Evolutionary conservation across 75 land plant genomes (phyloP).

Genomic region (Azolla pinnata): DNA sequence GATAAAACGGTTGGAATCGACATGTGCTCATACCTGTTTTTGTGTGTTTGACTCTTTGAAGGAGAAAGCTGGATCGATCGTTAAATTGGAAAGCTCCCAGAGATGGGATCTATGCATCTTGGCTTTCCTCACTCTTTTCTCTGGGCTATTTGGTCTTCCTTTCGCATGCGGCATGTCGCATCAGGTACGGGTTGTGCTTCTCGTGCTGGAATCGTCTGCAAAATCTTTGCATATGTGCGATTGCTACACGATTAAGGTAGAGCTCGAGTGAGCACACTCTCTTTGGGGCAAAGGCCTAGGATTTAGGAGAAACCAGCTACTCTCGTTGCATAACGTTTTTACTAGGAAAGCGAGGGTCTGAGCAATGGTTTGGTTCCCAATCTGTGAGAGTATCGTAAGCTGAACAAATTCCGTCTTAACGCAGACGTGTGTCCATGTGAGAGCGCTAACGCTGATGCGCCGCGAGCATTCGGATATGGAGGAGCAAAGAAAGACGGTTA

Average conservation of each 20-base stretch:
- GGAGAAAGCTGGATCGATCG: background rate
- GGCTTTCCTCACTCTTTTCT: constrained; percentile 11
- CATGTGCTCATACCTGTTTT: background rate
- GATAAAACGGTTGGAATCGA: background rate
- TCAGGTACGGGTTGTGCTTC: constrained; percentile 11
- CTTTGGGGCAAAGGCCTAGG: background rate
- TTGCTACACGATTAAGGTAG: background rate
- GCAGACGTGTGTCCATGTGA: constrained; percentile 8
- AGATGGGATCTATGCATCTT: constrained; percentile 21
- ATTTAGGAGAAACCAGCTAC: no score
- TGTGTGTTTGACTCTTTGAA: no score
- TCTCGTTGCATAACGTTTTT: no score
- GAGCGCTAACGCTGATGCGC: constrained; percentile 3
- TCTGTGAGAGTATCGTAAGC: no score
- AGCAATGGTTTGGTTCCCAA: no score
- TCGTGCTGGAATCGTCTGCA: background rate
- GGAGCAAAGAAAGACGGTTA: constrained; percentile 4
- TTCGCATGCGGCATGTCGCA: constrained; percentile 14
- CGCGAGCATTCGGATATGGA: constrained; percentile 7
- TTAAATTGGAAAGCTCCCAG: constrained; percentile 1
- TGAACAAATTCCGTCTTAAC: no score
- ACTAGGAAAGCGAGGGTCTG: no score
- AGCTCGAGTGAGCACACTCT: background rate
- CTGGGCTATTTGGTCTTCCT: constrained; percentile 20
- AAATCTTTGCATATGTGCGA: background rate